Conservation (phyloP, 768 basidiomycete species). For the Scleroderma bovista region DNA sequence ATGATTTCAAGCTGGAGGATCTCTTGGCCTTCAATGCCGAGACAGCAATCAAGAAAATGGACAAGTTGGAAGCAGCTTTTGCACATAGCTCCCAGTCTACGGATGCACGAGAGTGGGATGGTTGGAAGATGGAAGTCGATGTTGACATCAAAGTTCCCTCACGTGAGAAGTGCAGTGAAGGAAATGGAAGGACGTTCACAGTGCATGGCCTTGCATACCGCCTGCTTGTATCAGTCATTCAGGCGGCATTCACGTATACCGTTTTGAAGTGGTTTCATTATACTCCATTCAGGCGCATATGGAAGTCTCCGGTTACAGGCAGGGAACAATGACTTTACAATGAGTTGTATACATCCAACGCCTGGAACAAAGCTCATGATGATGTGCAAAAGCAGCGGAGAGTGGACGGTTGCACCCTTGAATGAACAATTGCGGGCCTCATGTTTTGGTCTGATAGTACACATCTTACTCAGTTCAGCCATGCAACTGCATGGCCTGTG, state of each 20-base stretch:
- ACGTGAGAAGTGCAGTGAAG: neutral
- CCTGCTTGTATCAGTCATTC: constrained; percentile 11
- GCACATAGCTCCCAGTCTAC: no score
- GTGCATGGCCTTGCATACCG: constrained; percentile 11
- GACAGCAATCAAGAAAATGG: neutral
- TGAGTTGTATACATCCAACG: constrained; percentile 16
- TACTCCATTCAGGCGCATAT: constrained; percentile 16
- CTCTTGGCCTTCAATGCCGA: neutral
- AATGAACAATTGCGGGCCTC: neutral
- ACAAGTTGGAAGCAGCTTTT: neutral
- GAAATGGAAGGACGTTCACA: neutral
- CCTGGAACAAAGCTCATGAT: constrained; percentile 12
- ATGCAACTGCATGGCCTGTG: constrained; percentile 8
- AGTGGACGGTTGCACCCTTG: neutral
- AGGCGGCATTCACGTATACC: constrained; percentile 3
- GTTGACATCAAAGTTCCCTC: no score
- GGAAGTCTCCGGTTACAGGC: constrained; percentile 3
- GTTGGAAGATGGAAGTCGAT: neutral
- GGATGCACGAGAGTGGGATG: neutral
- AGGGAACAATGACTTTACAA: constrained; percentile 7
- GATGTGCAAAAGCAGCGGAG: constrained; percentile 9
- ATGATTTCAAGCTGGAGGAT: constrained; percentile 3
- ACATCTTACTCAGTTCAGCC: constrained; percentile 16
- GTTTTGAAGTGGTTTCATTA: constrained; percentile 13
- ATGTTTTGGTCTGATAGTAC: constrained; percentile 18